A percentile compares a stretch with the other conserved stretches of the same genome.
These are phyloP conservation scores for Manihot esculenta DNA, from an alignment of 441 rosid genomes.

Conservation along the genomic window DNA sequence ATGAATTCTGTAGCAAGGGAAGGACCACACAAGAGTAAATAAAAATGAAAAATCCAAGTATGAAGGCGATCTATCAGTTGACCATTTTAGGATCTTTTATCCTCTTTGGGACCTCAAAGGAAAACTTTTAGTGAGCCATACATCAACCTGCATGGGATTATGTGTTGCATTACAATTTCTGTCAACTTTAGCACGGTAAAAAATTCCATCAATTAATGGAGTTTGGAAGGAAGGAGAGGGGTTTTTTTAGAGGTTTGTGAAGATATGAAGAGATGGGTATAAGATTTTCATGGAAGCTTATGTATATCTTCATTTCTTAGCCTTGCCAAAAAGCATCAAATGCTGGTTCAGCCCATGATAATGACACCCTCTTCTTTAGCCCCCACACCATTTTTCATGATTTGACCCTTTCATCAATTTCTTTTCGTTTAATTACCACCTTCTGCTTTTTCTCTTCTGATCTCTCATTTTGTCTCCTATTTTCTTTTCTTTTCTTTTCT, in stretches of 20 bases:
- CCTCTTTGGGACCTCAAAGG: not conserved
- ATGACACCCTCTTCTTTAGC: constrained; percentile 24
- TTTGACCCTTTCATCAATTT: constrained; percentile 6
- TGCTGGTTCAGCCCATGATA: constrained; percentile 27
- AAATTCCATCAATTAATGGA: not conserved
- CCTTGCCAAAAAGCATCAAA: constrained; percentile 31
- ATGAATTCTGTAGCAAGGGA: not conserved
- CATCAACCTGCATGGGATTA: not conserved
- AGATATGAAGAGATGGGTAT: constrained; percentile 21
- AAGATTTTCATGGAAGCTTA: constrained; percentile 24
- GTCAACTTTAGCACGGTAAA: not conserved
- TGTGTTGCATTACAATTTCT: too few relatives aligned
- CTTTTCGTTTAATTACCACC: not conserved
- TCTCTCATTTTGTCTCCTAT: constrained; percentile 15
- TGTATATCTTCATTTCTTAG: constrained; percentile 11
- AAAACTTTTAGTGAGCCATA: not conserved
- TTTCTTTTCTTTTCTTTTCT: too few relatives aligned
- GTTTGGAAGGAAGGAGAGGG: constrained; percentile 14
- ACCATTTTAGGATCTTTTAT: not conserved
- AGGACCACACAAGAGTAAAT: not conserved
- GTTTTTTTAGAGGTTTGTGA: constrained; percentile 9
- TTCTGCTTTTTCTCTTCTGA: not conserved
- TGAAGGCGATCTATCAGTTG: not conserved
- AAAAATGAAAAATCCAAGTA: not conserved
- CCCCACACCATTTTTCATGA: constrained; percentile 24